Conservation (phyloP, 805 yeast species). For the Yueomyces sp. region DNA sequence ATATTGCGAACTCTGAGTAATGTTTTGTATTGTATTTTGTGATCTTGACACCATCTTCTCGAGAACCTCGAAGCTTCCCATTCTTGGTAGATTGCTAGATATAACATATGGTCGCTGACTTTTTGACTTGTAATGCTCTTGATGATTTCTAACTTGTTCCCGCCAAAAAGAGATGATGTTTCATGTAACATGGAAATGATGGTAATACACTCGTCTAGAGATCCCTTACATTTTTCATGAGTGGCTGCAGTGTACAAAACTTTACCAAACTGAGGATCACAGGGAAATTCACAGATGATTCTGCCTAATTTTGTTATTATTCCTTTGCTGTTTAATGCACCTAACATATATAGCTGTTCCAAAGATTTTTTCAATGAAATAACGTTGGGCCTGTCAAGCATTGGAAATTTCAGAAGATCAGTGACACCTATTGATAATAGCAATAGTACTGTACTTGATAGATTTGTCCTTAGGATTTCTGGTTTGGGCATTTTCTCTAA, state of each 20-base stretch:
- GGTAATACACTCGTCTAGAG: conserved; percentile 48
- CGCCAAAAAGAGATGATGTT: conserved; percentile 36
- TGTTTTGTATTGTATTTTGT: conserved; percentile 65
- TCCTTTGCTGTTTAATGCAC: conserved; percentile 76
- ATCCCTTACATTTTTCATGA: conserved; percentile 37
- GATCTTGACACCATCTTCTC: conserved; percentile 73
- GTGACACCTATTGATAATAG: conserved; percentile 74
- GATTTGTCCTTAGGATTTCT: conserved; percentile 77
- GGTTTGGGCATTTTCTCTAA: conserved; percentile 74
- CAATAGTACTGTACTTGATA: conserved; percentile 62
- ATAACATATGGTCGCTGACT: conserved; percentile 61
- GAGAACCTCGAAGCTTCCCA: conserved; percentile 63
- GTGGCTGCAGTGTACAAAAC: conserved; percentile 48
- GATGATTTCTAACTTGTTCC: conserved; percentile 11
- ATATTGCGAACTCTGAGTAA: conserved; percentile 57
- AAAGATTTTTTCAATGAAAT: conserved; percentile 61
- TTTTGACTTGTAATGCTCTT: conserved; percentile 32
- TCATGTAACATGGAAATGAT: conserved; percentile 79
- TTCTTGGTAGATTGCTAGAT: conserved; percentile 60
- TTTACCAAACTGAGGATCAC: conserved; percentile 82
- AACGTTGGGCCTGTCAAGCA: conserved; percentile 80
- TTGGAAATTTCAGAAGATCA: conserved; percentile 72
- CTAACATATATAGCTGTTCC: conserved; percentile 71
- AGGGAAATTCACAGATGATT: conserved; percentile 83
- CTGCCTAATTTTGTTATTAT: conserved; percentile 64